These are phyloP conservation scores for Cytospora piceicola DNA, from an alignment of 2,329 filamentous ascomycete species.

Conservation along the genomic window DNA sequence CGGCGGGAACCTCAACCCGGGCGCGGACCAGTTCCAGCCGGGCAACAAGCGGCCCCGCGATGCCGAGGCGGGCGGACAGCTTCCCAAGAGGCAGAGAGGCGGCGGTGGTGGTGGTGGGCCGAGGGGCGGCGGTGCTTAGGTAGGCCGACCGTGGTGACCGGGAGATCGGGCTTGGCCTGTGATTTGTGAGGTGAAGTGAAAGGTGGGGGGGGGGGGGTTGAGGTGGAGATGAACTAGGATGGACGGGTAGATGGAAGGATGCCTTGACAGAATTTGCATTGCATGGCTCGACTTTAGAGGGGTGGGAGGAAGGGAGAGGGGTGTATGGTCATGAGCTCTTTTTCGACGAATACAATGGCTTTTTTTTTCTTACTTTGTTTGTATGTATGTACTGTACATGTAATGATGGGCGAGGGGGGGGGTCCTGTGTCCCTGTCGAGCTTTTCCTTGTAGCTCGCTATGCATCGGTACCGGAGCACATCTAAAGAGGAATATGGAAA, in stretches of 20 bases:
- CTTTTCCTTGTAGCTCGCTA: neutral
- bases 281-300: neutral
- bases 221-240: neutral
- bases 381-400: neutral
- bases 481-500: neutral
- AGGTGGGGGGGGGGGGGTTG: too few relatives aligned
- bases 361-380: neutral
- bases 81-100: slow-evolving; percentile 43
- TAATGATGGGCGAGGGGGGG: too few relatives aligned
- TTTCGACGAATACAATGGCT: neutral
- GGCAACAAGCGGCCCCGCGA: slow-evolving; percentile 60
- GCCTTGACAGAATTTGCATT: neutral
- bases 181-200: neutral
- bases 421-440: neutral
- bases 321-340: neutral
- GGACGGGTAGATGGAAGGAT: neutral
- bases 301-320: neutral
- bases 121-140: slow-evolving; percentile 9
- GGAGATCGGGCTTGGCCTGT: neutral
- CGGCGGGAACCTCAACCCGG: slow-evolving; percentile 49
- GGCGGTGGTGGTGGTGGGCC: slow-evolving; percentile 39
- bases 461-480: neutral
- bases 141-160: neutral
- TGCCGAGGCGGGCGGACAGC: slow-evolving; percentile 38
- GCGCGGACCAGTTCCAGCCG: slow-evolving; percentile 57